Percentiles rank a stretch among this genome's conserved stretches.
Evolutionary conservation across 176 grass and related monocot genomes (phyloP).

Genomic region (Oryza glaberrima): DNA sequence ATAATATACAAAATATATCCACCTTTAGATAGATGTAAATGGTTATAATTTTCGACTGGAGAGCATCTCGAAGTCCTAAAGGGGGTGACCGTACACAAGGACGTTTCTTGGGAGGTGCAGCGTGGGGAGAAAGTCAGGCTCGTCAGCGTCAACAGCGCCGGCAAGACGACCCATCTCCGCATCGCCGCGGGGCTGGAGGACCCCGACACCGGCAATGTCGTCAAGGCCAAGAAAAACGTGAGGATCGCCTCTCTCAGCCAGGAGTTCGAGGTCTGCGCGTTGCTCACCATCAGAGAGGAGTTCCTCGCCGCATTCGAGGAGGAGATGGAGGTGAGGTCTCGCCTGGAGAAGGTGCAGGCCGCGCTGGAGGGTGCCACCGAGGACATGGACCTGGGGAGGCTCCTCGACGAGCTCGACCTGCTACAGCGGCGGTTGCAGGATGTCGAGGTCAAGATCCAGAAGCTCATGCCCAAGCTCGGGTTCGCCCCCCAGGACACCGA

Average conservation of each 20-base stretch:
- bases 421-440: slow-evolving; percentile 76
- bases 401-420: slow-evolving; percentile 91
- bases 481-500: slow-evolving; percentile 81
- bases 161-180: slow-evolving; percentile 91
- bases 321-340: slow-evolving; percentile 77
- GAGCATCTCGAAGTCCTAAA: slow-evolving; percentile 83
- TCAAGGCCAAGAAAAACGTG: slow-evolving; percentile 89
- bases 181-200: slow-evolving; percentile 79
- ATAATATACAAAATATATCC: no score
- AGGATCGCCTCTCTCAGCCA: slow-evolving; percentile 86
- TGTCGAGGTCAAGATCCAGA: slow-evolving; percentile 88
- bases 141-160: slow-evolving; percentile 90
- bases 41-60: slow-evolving; percentile 47
- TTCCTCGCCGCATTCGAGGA: slow-evolving; percentile 82
- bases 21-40: no score
- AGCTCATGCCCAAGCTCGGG: slow-evolving; percentile 89
- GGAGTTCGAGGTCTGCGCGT: slow-evolving; percentile 85
- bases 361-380: slow-evolving; percentile 71
- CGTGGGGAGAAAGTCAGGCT: slow-evolving; percentile 92
- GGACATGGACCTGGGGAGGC: slow-evolving; percentile 75
- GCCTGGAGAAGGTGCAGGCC: slow-evolving; percentile 81
- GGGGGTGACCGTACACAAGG: slow-evolving; percentile 74
- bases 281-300: slow-evolving; percentile 68
- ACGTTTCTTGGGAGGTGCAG: slow-evolving; percentile 94
- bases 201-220: slow-evolving; percentile 71